A percentile compares a stretch with the other conserved stretches of the same genome.
phyloP scores from a whole-genome alignment of 2,329 filamentous ascomycete genomes.

The Catunica adiposa region DNA sequence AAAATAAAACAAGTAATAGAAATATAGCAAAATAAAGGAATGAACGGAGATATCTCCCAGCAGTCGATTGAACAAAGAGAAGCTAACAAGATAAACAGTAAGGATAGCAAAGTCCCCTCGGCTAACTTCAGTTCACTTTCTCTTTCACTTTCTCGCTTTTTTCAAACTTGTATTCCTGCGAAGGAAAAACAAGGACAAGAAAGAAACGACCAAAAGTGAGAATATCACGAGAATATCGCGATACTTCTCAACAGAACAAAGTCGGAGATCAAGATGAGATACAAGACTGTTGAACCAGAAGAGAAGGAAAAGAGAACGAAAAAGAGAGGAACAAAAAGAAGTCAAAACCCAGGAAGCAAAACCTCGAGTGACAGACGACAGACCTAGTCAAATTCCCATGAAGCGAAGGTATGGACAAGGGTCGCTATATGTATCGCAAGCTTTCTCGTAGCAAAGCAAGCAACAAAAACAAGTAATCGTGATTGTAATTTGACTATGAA shows the following conservation, averaged over 20 bases:
- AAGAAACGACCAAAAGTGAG: too few species aligned
- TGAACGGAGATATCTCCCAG: neutral
- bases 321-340: constrained; percentile 2
- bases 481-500: too few species aligned
- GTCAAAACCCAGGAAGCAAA: neutral
- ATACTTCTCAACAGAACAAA: too few species aligned
- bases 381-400: neutral
- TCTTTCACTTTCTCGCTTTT: too few species aligned
- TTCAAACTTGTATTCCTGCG: neutral
- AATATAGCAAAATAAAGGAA: neutral
- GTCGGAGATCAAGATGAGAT: too few species aligned
- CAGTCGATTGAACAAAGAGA: neutral
- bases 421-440: too few species aligned
- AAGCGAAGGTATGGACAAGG: neutral
- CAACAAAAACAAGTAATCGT: too few species aligned
- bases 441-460: too few species aligned
- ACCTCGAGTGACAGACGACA: neutral
- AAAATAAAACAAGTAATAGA: constrained; percentile 16
- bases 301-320: neutral
- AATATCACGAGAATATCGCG: too few species aligned
- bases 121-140: too few species aligned
- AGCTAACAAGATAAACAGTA: neutral
- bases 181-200: neutral
- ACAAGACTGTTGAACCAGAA: neutral
- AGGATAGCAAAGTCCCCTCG: neutral